A percentile compares a stretch with the other conserved stretches of the same genome.
These are phyloP conservation scores for Astrephomene gubernaculifera DNA, from an alignment of 139 green algal species.

Conservation along the genomic window DNA sequence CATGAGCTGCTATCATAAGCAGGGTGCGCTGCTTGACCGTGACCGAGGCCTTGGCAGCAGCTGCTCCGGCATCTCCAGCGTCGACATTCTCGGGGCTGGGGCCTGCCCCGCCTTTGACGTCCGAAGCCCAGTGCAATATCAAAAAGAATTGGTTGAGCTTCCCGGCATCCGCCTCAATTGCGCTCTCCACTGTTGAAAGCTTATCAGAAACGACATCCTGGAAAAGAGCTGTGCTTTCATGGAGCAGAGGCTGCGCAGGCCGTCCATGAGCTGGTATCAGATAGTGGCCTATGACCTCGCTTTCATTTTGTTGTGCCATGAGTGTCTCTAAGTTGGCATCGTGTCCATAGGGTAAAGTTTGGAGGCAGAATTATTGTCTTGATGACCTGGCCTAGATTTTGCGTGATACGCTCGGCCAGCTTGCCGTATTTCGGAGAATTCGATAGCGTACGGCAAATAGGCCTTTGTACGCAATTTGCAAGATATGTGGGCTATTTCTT, in stretches of 20 bases:
- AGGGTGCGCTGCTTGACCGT: slow-evolving; percentile 62
- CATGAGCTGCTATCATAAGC: slow-evolving; percentile 56
- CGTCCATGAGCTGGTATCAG: slow-evolving; percentile 40
- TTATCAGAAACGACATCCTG: slow-evolving; percentile 56
- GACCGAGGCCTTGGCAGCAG: slow-evolving; percentile 42
- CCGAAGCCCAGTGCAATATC: slow-evolving; percentile 40
- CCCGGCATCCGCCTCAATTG: slow-evolving; percentile 29
- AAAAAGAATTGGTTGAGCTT: slow-evolving; percentile 48
- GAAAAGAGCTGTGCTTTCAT: slow-evolving; percentile 55
- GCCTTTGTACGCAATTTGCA: no score
- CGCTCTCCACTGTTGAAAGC: slow-evolving; percentile 31
- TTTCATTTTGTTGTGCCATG: slow-evolving; percentile 21
- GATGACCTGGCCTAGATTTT: background rate
- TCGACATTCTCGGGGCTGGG: background rate
- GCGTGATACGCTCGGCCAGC: background rate
- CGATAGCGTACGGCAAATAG: no score
- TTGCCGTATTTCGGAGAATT: background rate
- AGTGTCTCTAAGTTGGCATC: background rate
- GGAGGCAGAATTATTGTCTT: background rate
- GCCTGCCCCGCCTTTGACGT: background rate
- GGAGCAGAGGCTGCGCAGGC: slow-evolving; percentile 47
- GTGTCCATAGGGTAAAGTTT: background rate
- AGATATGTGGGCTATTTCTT: no score
- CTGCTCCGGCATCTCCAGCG: background rate
- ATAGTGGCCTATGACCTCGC: slow-evolving; percentile 61